Evolutionary conservation across 768 basidiomycete species (phyloP).

Genomic region (Imleria badia): DNA sequence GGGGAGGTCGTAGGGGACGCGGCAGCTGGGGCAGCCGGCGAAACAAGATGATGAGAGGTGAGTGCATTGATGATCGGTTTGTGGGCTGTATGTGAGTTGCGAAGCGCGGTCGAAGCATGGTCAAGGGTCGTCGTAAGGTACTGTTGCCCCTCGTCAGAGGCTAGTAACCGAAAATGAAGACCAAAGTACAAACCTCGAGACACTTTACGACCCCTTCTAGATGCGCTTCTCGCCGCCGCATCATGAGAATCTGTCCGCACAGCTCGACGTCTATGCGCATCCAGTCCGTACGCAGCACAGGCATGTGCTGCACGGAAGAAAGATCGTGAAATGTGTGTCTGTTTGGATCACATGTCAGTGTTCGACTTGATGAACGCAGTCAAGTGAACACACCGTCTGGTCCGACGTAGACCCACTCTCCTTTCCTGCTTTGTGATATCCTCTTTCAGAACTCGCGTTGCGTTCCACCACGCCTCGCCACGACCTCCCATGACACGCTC

Average conservation of each 20-base stretch:
- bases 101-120: constrained; percentile 54
- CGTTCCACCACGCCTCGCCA: constrained; percentile 22
- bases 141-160: constrained; percentile 26
- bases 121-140: constrained; percentile 54
- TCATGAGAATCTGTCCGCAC: constrained; percentile 69
- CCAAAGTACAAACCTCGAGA: constrained; percentile 44
- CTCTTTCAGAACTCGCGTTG: constrained; percentile 12
- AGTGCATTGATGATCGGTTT: constrained; percentile 46
- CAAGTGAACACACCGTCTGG: constrained; percentile 19
- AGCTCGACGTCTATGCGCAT: constrained; percentile 82
- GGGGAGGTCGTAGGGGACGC: background rate
- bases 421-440: constrained; percentile 6
- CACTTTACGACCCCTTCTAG: constrained; percentile 61
- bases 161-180: constrained; percentile 7
- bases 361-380: background rate
- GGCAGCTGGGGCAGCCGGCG: background rate
- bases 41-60: constrained; percentile 25
- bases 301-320: constrained; percentile 44
- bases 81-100: constrained; percentile 57
- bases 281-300: constrained; percentile 54
- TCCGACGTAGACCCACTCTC: constrained; percentile 25
- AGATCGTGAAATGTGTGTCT: constrained; percentile 70
- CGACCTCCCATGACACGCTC: constrained; percentile 22
- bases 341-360: constrained; percentile 27
- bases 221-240: constrained; percentile 67